Base-by-base conservation (phyloP, 495 filamentous ascomycete genomes). In the Glonium stellatum region DNA sequence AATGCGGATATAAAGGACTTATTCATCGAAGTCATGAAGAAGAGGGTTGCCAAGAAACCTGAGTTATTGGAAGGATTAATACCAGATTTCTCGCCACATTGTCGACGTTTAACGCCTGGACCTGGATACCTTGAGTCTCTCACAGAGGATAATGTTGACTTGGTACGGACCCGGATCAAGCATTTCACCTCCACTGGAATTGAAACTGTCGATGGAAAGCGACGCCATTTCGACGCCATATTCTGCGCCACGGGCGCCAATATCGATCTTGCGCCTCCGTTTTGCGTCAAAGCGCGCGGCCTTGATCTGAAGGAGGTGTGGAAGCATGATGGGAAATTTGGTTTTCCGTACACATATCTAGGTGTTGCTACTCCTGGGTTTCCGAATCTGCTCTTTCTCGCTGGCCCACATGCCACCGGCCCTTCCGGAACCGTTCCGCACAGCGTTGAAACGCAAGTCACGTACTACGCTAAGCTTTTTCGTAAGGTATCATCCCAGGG, bases 191-290 rank as follows among this genome's bases (percentile, higher is more conserved):
- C 73, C 31, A 82, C 71, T 1, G 82, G 81, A 0, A 67, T 81
- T 23, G 58, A 73, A 0, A 68, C 68, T 5, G 61, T 47, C 0
- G 70, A 71, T 6, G 62, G 71, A 11, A 57, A 59, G 0, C 42
- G 69, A 4, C 70, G 69, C 51, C 60, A 73, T 1, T 52, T 75
- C 4, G 80, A 81, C 47, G 65, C 72, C 2, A 62, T 81, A 1
- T 82, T 88, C 67, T 90, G 87, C 69, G 80, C 86, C 13, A 90
- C 86, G 0, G 86, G 87, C 10, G 83, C 82, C 25, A 83, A 88
- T 65, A 71, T 74, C 15, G 76, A 82, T 56, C 76, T 83, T 58
- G 77, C 79, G 0, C 81, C 83, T 0, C 80, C 80, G 0, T 88
- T 87, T 65, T 74, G 80, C 8, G 79, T 88, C 66, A 68, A 72